phyloP scores from a whole-genome alignment of 225 moss, liverwort and hornwort genomes.

The Ulota crispa region DNA sequence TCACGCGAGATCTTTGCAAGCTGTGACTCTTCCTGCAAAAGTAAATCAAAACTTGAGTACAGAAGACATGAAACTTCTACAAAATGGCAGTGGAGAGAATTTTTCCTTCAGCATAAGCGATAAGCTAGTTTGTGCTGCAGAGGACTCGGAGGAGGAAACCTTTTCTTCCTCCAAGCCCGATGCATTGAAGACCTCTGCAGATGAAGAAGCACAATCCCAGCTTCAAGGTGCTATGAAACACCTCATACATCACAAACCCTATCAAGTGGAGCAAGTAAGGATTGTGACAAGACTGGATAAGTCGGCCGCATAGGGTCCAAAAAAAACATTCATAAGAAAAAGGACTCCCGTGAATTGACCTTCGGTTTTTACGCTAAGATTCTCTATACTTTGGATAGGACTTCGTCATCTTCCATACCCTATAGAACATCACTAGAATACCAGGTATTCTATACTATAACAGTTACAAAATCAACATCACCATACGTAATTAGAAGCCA shows the following conservation, averaged over 20 bases:
- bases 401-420: not conserved
- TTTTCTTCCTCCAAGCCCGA: not conserved
- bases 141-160: not conserved
- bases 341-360: not conserved
- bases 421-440: not conserved
- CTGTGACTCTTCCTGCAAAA: conserved; percentile 92
- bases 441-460: not conserved
- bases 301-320: not conserved
- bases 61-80: not conserved
- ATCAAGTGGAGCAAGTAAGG: not conserved
- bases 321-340: not conserved
- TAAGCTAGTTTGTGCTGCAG: not conserved
- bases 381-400: not conserved
- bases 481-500: not conserved
- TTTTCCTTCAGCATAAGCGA: not conserved
- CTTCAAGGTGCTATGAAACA: not conserved
- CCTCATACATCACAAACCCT: not conserved
- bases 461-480: not conserved
- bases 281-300: not conserved
- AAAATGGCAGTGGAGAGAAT: not conserved
- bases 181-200: no score
- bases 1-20: conserved; percentile 98
- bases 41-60: not conserved
- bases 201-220: not conserved
- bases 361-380: not conserved